Conservation (phyloP, 768 basidiomycete genomes). For the Phanerodontia chrysosporium region DNA sequence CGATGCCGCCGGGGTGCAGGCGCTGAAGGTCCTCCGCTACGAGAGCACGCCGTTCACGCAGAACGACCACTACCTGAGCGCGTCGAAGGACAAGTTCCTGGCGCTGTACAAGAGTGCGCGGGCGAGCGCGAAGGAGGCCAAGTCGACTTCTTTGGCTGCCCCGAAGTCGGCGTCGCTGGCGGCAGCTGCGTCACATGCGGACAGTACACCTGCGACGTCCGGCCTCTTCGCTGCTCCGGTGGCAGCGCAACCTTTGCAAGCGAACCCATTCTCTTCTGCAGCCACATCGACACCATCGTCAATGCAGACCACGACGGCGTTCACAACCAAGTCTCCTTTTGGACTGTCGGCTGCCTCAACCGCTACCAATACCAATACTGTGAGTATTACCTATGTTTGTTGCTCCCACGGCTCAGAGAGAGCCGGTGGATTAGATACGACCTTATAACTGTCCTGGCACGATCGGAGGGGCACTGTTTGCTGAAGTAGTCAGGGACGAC, state of each 20-base stretch:
- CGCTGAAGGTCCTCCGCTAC: slow-evolving; percentile 10
- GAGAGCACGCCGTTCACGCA: slow-evolving; percentile 34
- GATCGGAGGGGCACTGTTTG: no score
- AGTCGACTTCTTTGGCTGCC: no score
- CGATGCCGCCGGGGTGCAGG: slow-evolving; percentile 1
- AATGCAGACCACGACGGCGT: not conserved
- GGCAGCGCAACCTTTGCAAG: no score
- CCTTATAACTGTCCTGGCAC: not conserved
- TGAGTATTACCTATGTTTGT: not conserved
- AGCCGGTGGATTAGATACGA: not conserved
- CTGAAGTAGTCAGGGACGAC: no score
- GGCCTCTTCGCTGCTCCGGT: no score
- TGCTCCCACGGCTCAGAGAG: not conserved
- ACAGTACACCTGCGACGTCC: no score
- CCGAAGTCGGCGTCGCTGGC: no score
- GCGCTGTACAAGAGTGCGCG: slow-evolving; percentile 34
- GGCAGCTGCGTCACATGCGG: slow-evolving; percentile 10
- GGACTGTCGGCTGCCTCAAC: not conserved
- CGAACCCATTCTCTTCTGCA: not conserved
- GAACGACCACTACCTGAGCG: slow-evolving; percentile 36
- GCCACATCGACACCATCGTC: not conserved
- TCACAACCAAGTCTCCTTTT: not conserved
- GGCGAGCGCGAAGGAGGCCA: slow-evolving; percentile 11
- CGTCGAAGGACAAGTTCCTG: slow-evolving; percentile 32
- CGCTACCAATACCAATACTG: no score